Evolutionary conservation across 352 stramenopile species (phyloP).

Genomic region (Phytophthora pinifolia): DNA sequence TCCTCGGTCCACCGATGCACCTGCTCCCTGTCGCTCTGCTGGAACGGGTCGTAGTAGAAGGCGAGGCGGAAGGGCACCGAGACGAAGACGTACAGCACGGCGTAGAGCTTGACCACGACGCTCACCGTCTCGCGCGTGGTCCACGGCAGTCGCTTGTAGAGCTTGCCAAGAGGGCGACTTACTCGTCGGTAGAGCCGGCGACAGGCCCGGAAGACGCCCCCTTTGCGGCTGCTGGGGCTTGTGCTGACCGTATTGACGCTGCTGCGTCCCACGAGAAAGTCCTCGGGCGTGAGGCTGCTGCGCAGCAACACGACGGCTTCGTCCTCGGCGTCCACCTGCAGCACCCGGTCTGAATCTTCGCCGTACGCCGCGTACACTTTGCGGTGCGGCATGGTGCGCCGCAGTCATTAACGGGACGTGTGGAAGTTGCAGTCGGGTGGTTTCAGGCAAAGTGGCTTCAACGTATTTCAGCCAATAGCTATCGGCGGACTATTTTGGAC

Average conservation of each 20-base stretch:
- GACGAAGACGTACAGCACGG: slow-evolving; percentile 25
- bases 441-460: too few relatives aligned
- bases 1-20: slow-evolving; percentile 18
- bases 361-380: slow-evolving; percentile 27
- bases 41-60: slow-evolving; percentile 30
- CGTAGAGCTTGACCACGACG: slow-evolving; percentile 17
- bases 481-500: too few relatives aligned
- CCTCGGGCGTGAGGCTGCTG: too few relatives aligned
- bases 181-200: slow-evolving; percentile 13
- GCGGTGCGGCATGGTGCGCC: slow-evolving; percentile 15
- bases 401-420: background rate
- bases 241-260: too few relatives aligned
- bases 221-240: too few relatives aligned
- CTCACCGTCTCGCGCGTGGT: slow-evolving; percentile 21
- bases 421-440: too few relatives aligned
- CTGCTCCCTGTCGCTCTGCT: slow-evolving; percentile 2
- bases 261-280: too few relatives aligned
- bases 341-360: slow-evolving; percentile 8
- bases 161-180: slow-evolving; percentile 1
- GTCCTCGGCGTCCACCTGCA: slow-evolving; percentile 4
- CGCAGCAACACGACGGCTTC: background rate
- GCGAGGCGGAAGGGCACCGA: slow-evolving; percentile 27
- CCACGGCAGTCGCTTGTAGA: slow-evolving; percentile 25
- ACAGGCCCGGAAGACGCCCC: slow-evolving; percentile 2
- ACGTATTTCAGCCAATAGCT: too few relatives aligned